Percentiles rank a stretch among this genome's conserved stretches.
phyloP scores from a whole-genome alignment of 2,329 filamentous ascomycete species.

The Dactylellina cionopaga region DNA sequence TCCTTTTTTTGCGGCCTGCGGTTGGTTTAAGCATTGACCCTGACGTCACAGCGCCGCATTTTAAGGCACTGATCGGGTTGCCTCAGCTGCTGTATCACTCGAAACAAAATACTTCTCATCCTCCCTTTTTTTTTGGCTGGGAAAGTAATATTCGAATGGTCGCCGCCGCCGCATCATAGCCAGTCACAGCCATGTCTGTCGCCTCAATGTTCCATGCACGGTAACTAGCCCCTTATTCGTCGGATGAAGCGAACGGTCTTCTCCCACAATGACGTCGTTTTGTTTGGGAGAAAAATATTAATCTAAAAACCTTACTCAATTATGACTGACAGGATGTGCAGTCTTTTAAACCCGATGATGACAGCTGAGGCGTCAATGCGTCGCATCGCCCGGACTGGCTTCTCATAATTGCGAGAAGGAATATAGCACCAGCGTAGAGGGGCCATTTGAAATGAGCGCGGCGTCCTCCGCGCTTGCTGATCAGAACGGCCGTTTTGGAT shows the following conservation, averaged over 20 bases:
- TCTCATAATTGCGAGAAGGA: slow-evolving; percentile 10
- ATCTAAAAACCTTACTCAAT: background rate
- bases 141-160: no score
- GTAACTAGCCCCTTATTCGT: slow-evolving; percentile 12
- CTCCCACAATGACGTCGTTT: slow-evolving; percentile 15
- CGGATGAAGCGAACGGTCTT: background rate
- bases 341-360: slow-evolving; percentile 13
- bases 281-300: background rate
- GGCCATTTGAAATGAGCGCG: background rate
- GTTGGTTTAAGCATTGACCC: background rate
- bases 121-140: no score
- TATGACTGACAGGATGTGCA: background rate
- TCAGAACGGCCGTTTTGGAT: slow-evolving; percentile 13
- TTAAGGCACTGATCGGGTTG: slow-evolving; percentile 1
- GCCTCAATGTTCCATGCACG: background rate
- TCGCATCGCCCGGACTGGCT: slow-evolving; percentile 26
- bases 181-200: background rate
- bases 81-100: background rate
- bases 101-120: background rate
- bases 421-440: background rate
- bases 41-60: slow-evolving; percentile 48
- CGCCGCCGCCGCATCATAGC: slow-evolving; percentile 2
- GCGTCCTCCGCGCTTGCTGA: slow-evolving; percentile 15
- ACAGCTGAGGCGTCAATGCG: slow-evolving; percentile 34
- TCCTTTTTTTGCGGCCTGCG: background rate